Evolutionary conservation across 495 filamentous ascomycete genomes (phyloP).

Genomic region (Penicillium lividum): DNA sequence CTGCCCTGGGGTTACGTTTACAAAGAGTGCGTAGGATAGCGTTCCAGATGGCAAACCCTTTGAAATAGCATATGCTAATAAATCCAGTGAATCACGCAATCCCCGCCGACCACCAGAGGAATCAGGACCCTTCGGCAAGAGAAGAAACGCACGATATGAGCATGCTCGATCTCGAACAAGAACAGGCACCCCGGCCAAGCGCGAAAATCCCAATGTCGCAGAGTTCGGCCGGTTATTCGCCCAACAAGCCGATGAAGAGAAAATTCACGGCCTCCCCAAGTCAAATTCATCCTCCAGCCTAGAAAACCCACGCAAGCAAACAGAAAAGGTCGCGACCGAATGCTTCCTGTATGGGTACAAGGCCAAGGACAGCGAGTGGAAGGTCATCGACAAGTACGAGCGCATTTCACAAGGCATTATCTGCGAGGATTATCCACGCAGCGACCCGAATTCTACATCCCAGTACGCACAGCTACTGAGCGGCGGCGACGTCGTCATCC

Average conservation of each 20-base stretch:
- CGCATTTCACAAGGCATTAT: conserved; percentile 70
- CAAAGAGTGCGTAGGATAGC: conserved; percentile 51
- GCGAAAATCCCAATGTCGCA: conserved; percentile 58
- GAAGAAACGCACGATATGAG: conserved; percentile 53
- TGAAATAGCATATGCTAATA: conserved; percentile 5
- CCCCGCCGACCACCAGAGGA: conserved; percentile 58
- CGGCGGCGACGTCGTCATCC: conserved; percentile 63
- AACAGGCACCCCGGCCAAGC: conserved; percentile 59
- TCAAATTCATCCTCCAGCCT: conserved; percentile 43
- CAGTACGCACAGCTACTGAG: conserved; percentile 59
- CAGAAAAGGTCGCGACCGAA: conserved; percentile 70
- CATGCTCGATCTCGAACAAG: conserved; percentile 55
- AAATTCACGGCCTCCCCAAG: conserved; percentile 38
- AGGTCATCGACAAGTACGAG: conserved; percentile 83
- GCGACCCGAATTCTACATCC: conserved; percentile 49
- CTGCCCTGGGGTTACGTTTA: conserved; percentile 64
- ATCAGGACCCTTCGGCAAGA: conserved; percentile 62
- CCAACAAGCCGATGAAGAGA: conserved; percentile 47
- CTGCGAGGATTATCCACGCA: conserved; percentile 86
- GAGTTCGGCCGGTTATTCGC: conserved; percentile 51
- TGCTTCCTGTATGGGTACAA: conserved; percentile 83
- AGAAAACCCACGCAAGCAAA: conserved; percentile 43
- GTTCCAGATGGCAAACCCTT: not conserved
- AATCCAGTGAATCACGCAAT: conserved; percentile 44
- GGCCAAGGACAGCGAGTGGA: conserved; percentile 69